Evolutionary conservation across 176 grass and related monocot genomes (phyloP), one percentile per base, ranked within the genome.

Genomic region (Guadua angustifolia): DNA sequence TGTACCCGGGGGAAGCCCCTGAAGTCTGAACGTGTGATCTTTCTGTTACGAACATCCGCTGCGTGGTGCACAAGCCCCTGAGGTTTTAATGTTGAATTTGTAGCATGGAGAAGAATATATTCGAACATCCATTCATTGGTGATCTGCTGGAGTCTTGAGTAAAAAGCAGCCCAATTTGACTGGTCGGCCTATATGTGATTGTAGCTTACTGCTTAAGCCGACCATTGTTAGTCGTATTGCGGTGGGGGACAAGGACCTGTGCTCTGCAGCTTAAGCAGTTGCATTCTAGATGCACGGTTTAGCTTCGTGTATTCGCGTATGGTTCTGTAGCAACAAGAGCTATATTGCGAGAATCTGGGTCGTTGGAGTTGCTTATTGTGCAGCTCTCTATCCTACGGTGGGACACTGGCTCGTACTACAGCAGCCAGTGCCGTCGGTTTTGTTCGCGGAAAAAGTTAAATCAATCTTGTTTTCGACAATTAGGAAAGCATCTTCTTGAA

Each of bases 361-460:
- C 29, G 29, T 29, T 29, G 29, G 1, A 29, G 29, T 29, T 29
- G 29, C 29, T 29, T 29, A 29, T 29, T 29, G 29, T 29, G 29
- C 29, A 29, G 29, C 29, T 29, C 29, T 29, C 1, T 29, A 1
- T 29, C 29, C 29, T 29, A 29, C 47, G 69, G 38, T 45, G 39
- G 70, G 47, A 66, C 36, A 51, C 46, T 43, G 25, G 44, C 57
- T 66, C 58, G 22, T 62, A 33, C 15, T 15, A 44, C 49, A 36
- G 17, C 14, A 8, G 60, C 58, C 12, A 21, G 61, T 57, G 63
- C 39, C 8, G 61, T 71, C 5, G 66, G 47, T 88, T 83, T 42
- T 26, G 66, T 36, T 52, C 44, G 57, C 47, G 40, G 66, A 79
- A 55, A 77, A 88, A 15, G 74, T 46, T 56, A 38, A 11, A 43